Base-by-base conservation (phyloP, 2,329 filamentous ascomycete genomes). In the Aspergillus ochraceus region DNA sequence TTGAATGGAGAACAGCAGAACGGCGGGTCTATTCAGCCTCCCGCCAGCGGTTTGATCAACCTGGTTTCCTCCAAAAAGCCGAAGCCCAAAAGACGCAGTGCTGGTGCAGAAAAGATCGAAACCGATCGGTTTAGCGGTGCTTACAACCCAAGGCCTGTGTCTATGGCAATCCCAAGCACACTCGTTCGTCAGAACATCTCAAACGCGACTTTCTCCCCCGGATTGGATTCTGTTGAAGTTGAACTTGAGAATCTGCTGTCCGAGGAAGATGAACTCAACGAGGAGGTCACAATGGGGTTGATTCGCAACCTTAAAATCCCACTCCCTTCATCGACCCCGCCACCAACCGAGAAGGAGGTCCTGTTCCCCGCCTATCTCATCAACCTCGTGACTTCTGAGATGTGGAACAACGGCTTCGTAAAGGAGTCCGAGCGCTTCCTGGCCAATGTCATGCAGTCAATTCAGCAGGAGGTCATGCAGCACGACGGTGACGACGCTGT, bases 371-470 rank as follows among this genome's bases (percentile, higher is more conserved):
- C 95, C 10, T 99, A 98, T 77, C 88, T 99, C 69, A 99, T 99
- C 83, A 99, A 99, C 78, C 84, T 99, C 62, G 95, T 99, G 64
- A 99, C 95, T 12, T 98, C 93, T 17, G 95, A 99, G 81, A 99
- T 99, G 95, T 99, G 95, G 95, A 99, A 99, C 82, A 99, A 99
- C 71, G 95, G 95, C 51, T 99, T 97, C 74, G 95, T 99, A 70
- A 99, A 99, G 82, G 95, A 99, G 79, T 98, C 95, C 4, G 95
- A 99, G 79, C 90, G 94, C 57, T 99, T 99, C 86, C 84, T 99
- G 64, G 95, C 95, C 72, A 99, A 98, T 71, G 95, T 99, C 65
- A 99, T 99, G 95, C 95, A 98, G 79, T 97, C 93, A 8, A 98
- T 99, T 71, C 95, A 99, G 76, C 93, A 98, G 76, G 95, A 99